Evolutionary conservation across 2,329 filamentous ascomycete genomes (phyloP).

Genomic region (Fusarium brevicatenulatum): DNA sequence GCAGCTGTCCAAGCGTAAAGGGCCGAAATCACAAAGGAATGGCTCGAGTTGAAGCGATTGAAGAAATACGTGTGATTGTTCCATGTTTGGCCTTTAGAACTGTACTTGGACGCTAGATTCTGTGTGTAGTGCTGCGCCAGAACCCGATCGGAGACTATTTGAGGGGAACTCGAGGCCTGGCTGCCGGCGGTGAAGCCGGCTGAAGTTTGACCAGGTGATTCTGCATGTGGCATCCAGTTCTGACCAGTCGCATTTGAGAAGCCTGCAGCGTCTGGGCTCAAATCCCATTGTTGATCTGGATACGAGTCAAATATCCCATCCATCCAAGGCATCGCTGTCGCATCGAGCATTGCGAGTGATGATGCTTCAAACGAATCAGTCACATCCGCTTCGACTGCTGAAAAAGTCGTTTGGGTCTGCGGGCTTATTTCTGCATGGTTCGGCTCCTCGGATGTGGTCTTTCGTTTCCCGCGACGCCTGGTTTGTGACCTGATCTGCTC

Average conservation of each 20-base stretch:
- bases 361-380: not conserved
- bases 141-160: not conserved
- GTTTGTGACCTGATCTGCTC: not conserved
- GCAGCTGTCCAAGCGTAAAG: not conserved
- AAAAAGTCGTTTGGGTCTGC: accelerated
- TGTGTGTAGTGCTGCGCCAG: not conserved
- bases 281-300: not conserved
- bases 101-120: not conserved
- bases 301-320: not conserved
- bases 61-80: not conserved
- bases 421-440: not conserved
- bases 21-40: not conserved
- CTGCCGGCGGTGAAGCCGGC: not conserved
- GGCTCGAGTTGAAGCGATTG: not conserved
- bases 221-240: not conserved
- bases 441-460: too few species aligned
- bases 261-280: not conserved
- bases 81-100: not conserved
- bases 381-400: accelerated
- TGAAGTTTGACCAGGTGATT: accelerated
- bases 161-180: not conserved
- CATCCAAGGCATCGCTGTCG: not conserved
- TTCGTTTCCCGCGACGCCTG: not conserved
- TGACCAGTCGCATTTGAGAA: not conserved
- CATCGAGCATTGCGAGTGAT: not conserved